phyloP scores from a whole-genome alignment of 78 protist genomes.

The Blattamonas nauphoetae region DNA sequence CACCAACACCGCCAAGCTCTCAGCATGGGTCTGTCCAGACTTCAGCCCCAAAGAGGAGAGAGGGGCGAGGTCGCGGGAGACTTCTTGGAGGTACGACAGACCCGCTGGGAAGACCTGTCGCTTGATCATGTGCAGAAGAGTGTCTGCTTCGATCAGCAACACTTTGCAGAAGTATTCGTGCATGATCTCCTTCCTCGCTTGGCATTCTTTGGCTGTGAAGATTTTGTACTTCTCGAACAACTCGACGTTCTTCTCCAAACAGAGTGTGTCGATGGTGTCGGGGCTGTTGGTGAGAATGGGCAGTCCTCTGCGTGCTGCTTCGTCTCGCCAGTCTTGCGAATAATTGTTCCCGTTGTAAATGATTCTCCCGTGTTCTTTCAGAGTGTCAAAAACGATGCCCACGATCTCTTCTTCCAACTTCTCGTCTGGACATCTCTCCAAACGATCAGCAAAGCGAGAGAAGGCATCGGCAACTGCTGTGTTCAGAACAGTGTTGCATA shows the following conservation, averaged over 20 bases:
- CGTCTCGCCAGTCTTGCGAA: conserved; percentile 52
- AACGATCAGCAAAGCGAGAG: background rate
- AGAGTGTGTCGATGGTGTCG: conserved; percentile 36
- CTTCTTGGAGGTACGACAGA: no score
- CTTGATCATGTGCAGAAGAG: conserved; percentile 45
- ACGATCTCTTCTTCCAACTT: background rate
- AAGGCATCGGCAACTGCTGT: conserved; percentile 34
- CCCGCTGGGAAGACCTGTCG: conserved; percentile 30
- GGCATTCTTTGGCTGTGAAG: conserved; percentile 39
- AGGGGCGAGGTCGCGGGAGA: no score
- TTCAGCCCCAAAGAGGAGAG: conserved; percentile 31
- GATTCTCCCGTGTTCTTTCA: conserved; percentile 39
- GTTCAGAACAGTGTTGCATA: conserved; percentile 49
- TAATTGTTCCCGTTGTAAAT: conserved; percentile 79
- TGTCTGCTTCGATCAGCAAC: conserved; percentile 59
- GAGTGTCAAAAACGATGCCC: conserved; percentile 46
- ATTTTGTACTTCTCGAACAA: conserved; percentile 45
- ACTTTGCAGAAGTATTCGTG: conserved; percentile 44
- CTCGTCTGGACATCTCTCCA: conserved; percentile 15
- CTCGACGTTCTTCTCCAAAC: conserved; percentile 55
- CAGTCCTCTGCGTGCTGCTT: conserved; percentile 58
- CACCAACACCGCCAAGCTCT: no score
- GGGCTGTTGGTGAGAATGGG: conserved; percentile 37
- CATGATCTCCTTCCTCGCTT: conserved; percentile 37
- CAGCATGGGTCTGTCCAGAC: background rate